These are phyloP conservation scores for Trametes punicea DNA, from an alignment of 768 basidiomycete genomes.

Conservation along the genomic window DNA sequence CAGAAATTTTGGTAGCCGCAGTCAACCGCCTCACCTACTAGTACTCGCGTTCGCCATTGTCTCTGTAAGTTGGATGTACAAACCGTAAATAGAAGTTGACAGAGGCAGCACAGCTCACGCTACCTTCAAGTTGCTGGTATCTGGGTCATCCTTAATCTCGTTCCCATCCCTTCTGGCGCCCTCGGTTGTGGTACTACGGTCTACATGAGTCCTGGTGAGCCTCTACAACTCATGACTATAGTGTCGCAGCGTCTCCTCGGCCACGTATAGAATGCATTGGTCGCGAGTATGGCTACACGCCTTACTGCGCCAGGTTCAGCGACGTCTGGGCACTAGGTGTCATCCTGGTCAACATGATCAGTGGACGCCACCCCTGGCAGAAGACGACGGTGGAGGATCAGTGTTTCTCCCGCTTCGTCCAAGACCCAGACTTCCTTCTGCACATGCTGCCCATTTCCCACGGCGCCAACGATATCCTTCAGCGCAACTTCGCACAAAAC, in stretches of 20 bases:
- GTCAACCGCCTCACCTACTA: no score
- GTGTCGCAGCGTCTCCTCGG: background rate
- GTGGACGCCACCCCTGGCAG: slow-evolving; percentile 55
- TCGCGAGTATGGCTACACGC: slow-evolving; percentile 39
- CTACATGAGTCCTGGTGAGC: slow-evolving; percentile 28
- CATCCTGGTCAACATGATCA: slow-evolving; percentile 81
- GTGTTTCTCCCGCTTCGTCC: slow-evolving; percentile 44
- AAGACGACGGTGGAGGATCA: slow-evolving; percentile 46
- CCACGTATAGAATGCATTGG: slow-evolving; percentile 31
- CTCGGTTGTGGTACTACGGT: slow-evolving; percentile 22
- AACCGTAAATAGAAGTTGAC: no score
- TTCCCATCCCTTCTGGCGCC: no score
- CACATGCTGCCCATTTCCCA: slow-evolving; percentile 48
- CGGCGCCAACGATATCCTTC: slow-evolving; percentile 45
- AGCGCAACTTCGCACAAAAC: slow-evolving; percentile 59
- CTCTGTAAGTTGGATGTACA: no score
- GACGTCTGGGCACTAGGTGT: slow-evolving; percentile 78
- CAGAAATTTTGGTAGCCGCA: no score
- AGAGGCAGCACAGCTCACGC: no score
- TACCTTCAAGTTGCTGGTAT: no score
- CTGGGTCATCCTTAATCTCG: no score
- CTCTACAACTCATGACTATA: background rate
- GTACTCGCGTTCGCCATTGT: no score
- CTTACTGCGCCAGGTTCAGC: slow-evolving; percentile 58
- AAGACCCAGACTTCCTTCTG: slow-evolving; percentile 54